A percentile compares a stretch with the other conserved stretches of the same genome.
Evolutionary conservation across 768 basidiomycete genomes (phyloP).

Genomic region (Roridomyces roridus): DNA sequence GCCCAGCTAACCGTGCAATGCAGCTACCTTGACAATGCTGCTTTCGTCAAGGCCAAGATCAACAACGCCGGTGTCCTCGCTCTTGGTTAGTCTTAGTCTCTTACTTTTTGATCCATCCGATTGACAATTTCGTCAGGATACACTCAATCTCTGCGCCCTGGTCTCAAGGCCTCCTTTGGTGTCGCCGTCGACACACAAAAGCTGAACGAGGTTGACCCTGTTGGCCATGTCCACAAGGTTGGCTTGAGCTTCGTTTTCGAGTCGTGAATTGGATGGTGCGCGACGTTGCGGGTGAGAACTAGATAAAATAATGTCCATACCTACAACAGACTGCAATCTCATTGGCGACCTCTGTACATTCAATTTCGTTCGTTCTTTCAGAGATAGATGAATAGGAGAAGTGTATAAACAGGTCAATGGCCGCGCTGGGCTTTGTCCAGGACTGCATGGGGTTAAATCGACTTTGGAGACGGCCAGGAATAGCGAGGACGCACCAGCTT

Average conservation of each 20-base stretch:
- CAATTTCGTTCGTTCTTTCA: slow-evolving; percentile 7
- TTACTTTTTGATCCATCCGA: background rate
- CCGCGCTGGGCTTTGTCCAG: slow-evolving; percentile 40
- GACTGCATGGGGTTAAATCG: slow-evolving; percentile 28
- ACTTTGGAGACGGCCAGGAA: background rate
- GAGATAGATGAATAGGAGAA: slow-evolving; percentile 10
- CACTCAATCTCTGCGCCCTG: slow-evolving; percentile 92
- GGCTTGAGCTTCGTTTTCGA: slow-evolving; percentile 81
- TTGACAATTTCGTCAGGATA: slow-evolving; percentile 59
- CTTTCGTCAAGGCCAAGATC: slow-evolving; percentile 98
- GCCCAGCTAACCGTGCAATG: slow-evolving; percentile 1
- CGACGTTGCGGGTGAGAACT: slow-evolving; percentile 1
- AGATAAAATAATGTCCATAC: slow-evolving; percentile 12
- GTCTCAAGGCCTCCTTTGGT: slow-evolving; percentile 92
- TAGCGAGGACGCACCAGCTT: slow-evolving; percentile 59
- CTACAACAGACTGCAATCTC: slow-evolving; percentile 18
- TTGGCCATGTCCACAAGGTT: slow-evolving; percentile 83
- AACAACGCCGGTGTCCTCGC: slow-evolving; percentile 94
- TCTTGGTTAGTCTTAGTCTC: slow-evolving; percentile 66
- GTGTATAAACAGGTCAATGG: slow-evolving; percentile 22
- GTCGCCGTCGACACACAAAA: slow-evolving; percentile 94
- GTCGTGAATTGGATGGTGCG: slow-evolving; percentile 50
- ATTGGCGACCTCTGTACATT: slow-evolving; percentile 21
- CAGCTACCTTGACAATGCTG: slow-evolving; percentile 84
- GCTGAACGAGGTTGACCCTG: slow-evolving; percentile 72